Percentiles rank a stretch among this genome's conserved stretches.
Conservation (phyloP, 768 basidiomycete genomes). For the Trametes meyenii region DNA sequence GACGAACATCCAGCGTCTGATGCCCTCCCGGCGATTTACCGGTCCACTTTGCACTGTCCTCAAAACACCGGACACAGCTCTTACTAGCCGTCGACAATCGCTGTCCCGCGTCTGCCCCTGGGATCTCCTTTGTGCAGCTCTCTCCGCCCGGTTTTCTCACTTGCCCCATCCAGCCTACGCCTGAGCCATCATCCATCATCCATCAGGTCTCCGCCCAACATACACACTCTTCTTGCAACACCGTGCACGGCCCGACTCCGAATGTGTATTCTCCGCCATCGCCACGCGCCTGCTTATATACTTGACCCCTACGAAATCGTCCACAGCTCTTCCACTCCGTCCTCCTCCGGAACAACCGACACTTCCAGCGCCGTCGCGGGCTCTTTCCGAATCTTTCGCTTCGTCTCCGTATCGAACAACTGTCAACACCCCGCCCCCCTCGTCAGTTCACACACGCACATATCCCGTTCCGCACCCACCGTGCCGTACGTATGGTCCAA, state of each 20-base stretch:
- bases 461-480: conserved; percentile 44
- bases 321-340: conserved; percentile 54
- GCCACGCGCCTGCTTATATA: too few relatives aligned
- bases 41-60: background rate
- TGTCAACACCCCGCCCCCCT: conserved; percentile 32
- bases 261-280: background rate
- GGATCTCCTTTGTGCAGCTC: too few relatives aligned
- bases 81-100: background rate
- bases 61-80: conserved; percentile 7
- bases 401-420: conserved; percentile 86
- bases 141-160: background rate
- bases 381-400: conserved; percentile 79
- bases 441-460: background rate
- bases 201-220: too few relatives aligned
- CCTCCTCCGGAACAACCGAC: conserved; percentile 27
- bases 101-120: too few relatives aligned
- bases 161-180: background rate
- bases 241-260: background rate
- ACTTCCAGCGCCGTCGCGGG: conserved; percentile 50
- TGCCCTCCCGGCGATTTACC: conserved; percentile 17
- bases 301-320: conserved; percentile 43
- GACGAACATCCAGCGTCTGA: background rate
- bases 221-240: background rate
- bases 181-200: too few relatives aligned
- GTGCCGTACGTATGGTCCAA: conserved; percentile 91